These are phyloP conservation scores for Neoascochyta sp. DNA, from an alignment of 2,329 filamentous ascomycete genomes.

Conservation along the genomic window DNA sequence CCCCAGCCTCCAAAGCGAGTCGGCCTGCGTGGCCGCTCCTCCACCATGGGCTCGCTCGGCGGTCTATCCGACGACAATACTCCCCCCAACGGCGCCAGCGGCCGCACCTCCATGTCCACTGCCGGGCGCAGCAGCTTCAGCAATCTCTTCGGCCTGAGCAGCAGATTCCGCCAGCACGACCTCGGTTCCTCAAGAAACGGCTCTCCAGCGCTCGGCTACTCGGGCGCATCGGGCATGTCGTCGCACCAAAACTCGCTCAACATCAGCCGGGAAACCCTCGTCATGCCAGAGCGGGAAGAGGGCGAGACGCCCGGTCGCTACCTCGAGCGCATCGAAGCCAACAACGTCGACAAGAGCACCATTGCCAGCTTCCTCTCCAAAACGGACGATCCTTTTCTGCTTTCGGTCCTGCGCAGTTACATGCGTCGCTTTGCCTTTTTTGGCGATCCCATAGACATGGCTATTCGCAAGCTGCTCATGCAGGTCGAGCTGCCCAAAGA, in stretches of 20 bases:
- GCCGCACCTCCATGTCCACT: slow-evolving; percentile 76
- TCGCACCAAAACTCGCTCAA: slow-evolving; percentile 85
- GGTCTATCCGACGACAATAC: slow-evolving; percentile 69
- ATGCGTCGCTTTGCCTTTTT: slow-evolving; percentile 96
- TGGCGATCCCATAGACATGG: slow-evolving; percentile 96
- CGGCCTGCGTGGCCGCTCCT: slow-evolving; percentile 71
- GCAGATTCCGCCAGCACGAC: slow-evolving; percentile 77
- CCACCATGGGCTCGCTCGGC: slow-evolving; percentile 80
- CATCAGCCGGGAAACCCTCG: slow-evolving; percentile 64
- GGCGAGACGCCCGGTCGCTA: slow-evolving; percentile 90
- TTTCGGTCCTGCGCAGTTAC: slow-evolving; percentile 82
- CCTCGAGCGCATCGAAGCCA: slow-evolving; percentile 75
- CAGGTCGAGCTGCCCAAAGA: slow-evolving; percentile 94
- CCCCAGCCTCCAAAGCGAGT: slow-evolving; percentile 54
- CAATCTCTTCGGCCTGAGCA: slow-evolving; percentile 73
- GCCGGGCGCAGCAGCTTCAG: slow-evolving; percentile 88
- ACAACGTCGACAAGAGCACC: slow-evolving; percentile 70
- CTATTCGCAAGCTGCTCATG: slow-evolving; percentile 91
- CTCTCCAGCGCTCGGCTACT: slow-evolving; percentile 55
- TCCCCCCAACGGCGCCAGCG: slow-evolving; percentile 40
- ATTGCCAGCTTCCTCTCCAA: slow-evolving; percentile 86
- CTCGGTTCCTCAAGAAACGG: slow-evolving; percentile 59
- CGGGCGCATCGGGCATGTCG: slow-evolving; percentile 65
- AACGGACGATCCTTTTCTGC: slow-evolving; percentile 77
- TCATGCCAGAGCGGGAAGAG: slow-evolving; percentile 75